Conservation (phyloP, 2,329 filamentous ascomycete genomes). For the Dactylellina haptotyla region DNA sequence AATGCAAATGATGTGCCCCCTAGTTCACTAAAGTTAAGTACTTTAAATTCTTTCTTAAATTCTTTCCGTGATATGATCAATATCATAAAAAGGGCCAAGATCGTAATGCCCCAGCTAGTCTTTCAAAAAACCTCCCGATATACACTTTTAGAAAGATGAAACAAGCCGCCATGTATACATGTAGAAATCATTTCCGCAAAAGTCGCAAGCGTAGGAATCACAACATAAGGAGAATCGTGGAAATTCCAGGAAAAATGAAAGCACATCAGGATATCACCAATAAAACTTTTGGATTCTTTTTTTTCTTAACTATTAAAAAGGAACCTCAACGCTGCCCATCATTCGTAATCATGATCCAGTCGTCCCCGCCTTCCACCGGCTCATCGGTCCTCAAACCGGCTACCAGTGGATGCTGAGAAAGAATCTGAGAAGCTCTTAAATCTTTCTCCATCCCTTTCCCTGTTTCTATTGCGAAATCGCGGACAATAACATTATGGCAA, state of each 20-base stretch:
- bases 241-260: constrained; percentile 1
- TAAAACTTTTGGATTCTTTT: constrained; percentile 39
- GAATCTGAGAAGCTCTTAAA: constrained; percentile 39
- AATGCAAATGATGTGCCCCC: neutral
- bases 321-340: constrained; percentile 3
- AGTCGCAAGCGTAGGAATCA: neutral
- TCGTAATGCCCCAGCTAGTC: constrained; percentile 15
- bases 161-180: neutral
- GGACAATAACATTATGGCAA: constrained; percentile 22
- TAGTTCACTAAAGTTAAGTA: no score
- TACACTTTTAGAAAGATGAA: neutral
- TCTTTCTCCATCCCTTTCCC: constrained; percentile 21
- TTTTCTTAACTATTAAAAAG: constrained; percentile 1
- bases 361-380: constrained; percentile 25
- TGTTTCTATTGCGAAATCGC: constrained; percentile 38
- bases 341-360: constrained; percentile 41
- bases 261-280: constrained; percentile 5
- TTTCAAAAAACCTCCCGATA: constrained; percentile 34
- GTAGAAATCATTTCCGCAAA: neutral
- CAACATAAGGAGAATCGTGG: neutral
- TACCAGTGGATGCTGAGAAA: constrained; percentile 31
- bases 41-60: neutral
- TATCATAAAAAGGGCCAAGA: neutral
- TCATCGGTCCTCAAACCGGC: constrained; percentile 33
- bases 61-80: neutral